Conservation (phyloP, 495 filamentous ascomycete genomes). For the Podospora australis region DNA sequence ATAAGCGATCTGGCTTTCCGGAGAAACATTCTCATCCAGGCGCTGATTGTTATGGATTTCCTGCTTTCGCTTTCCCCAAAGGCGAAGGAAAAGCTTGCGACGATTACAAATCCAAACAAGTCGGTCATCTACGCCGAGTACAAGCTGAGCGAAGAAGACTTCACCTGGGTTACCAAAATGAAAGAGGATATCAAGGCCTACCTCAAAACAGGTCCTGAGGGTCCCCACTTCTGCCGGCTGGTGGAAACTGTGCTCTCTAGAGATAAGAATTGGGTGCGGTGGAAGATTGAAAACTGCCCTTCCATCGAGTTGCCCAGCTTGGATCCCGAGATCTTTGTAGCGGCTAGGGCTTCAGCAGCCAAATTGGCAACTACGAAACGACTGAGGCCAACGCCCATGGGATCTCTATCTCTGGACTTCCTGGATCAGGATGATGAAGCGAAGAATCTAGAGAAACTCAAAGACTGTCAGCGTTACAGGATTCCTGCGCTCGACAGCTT, state of each 20-base stretch:
- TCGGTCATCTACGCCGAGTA: constrained; percentile 76
- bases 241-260: constrained; percentile 90
- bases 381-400: constrained; percentile 58
- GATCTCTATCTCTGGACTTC: constrained; percentile 67
- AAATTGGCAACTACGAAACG: constrained; percentile 61
- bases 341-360: constrained; percentile 56
- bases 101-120: constrained; percentile 63
- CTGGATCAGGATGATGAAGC: constrained; percentile 55
- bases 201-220: constrained; percentile 64
- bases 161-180: constrained; percentile 73
- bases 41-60: constrained; percentile 89
- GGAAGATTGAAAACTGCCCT: constrained; percentile 92
- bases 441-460: constrained; percentile 42
- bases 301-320: constrained; percentile 71
- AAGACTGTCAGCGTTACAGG: constrained; percentile 37
- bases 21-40: constrained; percentile 88
- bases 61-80: constrained; percentile 79
- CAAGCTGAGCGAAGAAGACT: constrained; percentile 70
- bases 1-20: constrained; percentile 91
- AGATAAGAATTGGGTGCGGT: constrained; percentile 97
- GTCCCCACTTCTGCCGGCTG: constrained; percentile 90
- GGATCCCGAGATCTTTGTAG: constrained; percentile 55
- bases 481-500: constrained; percentile 42
- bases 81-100: constrained; percentile 67
- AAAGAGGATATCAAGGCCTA: constrained; percentile 69